Evolutionary conservation across 2,329 filamentous ascomycete species (phyloP), one percentile per base, ranked within the genome.

Genomic region (Xylaria sp.): DNA sequence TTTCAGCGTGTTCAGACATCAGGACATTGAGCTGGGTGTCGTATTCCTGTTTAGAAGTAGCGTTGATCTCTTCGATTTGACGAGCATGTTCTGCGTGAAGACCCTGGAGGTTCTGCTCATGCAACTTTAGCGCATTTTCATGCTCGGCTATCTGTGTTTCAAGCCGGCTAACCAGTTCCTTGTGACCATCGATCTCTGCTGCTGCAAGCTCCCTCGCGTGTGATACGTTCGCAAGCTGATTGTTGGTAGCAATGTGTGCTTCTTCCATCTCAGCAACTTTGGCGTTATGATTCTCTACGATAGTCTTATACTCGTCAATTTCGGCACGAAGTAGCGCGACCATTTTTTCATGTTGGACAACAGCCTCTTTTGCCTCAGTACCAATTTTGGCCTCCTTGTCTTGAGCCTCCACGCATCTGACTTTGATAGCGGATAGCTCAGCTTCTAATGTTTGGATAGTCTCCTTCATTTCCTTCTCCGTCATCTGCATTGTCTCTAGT

Each of bases 251-350:
- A 37, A 86, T 80, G 77, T 97, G 91, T 3, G 91, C 88, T 71
- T 90, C 82, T 79, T 97, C 93, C 16, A 97, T 85, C 72, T 92
- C 88, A 2, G 89, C 85, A 35, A 97, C 90, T 74, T 90, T 92
- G 47, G 86, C 78, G 13, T 89, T 84, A 74, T 94, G 93, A 72
- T 84, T 86, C 71, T 87, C 86, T 74, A 97, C 91, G 44, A 92
- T 88, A 3, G 86, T 82, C 81, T 92, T 94, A 81, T 97, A 94
- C 77, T 93, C 90, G 60, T 94, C 90, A 62, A 98, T 91, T 77
- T 97, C 91, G 68, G 82, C 85, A 70, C 92, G 91, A 50, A 98
- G 81, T 53, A 84, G 84, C 42, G 84, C 82, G 40, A 92, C 82
- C 57, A 90, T 81, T 42, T 87, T 84, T 66, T 90, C 82, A 69